Evolutionary conservation across 495 filamentous ascomycete species (phyloP), one percentile per base, ranked within the genome.

Genomic region (Margaritispora aquatica): DNA sequence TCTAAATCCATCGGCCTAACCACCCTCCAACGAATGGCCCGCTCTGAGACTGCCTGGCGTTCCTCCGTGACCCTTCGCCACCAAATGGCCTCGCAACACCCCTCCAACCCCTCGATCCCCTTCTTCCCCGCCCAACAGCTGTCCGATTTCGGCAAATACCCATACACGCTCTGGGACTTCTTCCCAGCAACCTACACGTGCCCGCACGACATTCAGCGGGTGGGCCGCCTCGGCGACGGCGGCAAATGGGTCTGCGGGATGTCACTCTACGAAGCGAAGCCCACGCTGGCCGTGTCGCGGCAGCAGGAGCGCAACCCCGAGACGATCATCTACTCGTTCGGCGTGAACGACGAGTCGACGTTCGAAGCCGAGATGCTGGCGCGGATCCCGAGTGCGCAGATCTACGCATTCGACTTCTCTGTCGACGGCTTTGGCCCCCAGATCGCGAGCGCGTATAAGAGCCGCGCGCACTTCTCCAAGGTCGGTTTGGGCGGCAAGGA

Each of bases 211-310:
- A 65, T 72, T 9, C 63, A 72, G 27, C 62, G 69, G 31, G 63
- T 72, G 15, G 69, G 69, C 20, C 61, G 63, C 1, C 55, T 70
- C 8, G 69, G 66, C 20, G 69, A 72, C 47, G 69, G 69, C 22
- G 69, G 69, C 15, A 72, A 72, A 60, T 70, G 68, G 66, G 69
- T 72, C 8, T 72, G 69, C 51, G 69, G 69, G 1, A 66, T 72
- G 63, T 59, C 54, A 13, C 29, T 61, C 8, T 67, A 63, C 59
- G 66, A 65, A 54, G 57, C 62, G 11, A 63, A 51, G 26, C 51
- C 51, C 8, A 5, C 19, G 10, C 26, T 26, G 0, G 38, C 59
- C 9, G 26, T 57, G 2, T 31, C 22, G 17, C 26, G 47, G 13
- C 51, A 58, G 24, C 29, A 56, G 8, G 26, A 47, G 11, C 13